phyloP scores from a whole-genome alignment of 148 eudicot species.

The Cornus kousa region DNA sequence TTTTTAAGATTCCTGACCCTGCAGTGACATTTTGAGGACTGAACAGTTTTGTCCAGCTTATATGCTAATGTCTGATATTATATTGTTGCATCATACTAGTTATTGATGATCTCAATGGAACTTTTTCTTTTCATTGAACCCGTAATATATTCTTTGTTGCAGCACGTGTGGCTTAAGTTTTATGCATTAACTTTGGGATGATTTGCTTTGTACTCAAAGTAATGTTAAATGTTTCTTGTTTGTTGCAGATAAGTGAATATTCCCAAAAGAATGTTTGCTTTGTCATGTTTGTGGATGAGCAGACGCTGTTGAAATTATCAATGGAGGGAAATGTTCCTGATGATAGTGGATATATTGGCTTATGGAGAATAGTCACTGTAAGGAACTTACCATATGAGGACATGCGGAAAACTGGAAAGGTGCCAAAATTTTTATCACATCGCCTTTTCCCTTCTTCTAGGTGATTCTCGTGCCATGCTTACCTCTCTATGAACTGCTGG shows the following conservation, averaged over 20 bases:
- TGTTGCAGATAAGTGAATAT: slow-evolving; percentile 85
- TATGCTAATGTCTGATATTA: too few relatives aligned
- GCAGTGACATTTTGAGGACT: neutral
- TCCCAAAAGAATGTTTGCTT: slow-evolving; percentile 89
- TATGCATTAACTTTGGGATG: neutral
- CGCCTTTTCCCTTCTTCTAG: slow-evolving; percentile 94
- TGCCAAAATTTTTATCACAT: slow-evolving; percentile 95
- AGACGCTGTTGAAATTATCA: slow-evolving; percentile 61
- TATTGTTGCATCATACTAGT: neutral
- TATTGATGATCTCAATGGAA: neutral
- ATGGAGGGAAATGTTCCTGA: slow-evolving; percentile 76
- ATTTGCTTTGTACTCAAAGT: neutral
- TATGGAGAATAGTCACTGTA: slow-evolving; percentile 82
- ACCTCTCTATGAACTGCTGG: neutral
- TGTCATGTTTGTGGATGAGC: slow-evolving; percentile 90
- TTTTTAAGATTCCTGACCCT: neutral
- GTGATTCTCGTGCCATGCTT: slow-evolving; percentile 35
- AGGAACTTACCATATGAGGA: slow-evolving; percentile 81
- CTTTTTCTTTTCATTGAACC: neutral
- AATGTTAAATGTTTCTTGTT: slow-evolving; percentile 12
- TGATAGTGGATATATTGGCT: slow-evolving; percentile 71
- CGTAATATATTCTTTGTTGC: neutral
- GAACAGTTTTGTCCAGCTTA: neutral
- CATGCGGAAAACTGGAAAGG: slow-evolving; percentile 96
- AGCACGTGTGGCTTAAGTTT: neutral